Evolutionary conservation across 2,329 filamentous ascomycete genomes (phyloP).

Genomic region (Fusarium camptoceras): DNA sequence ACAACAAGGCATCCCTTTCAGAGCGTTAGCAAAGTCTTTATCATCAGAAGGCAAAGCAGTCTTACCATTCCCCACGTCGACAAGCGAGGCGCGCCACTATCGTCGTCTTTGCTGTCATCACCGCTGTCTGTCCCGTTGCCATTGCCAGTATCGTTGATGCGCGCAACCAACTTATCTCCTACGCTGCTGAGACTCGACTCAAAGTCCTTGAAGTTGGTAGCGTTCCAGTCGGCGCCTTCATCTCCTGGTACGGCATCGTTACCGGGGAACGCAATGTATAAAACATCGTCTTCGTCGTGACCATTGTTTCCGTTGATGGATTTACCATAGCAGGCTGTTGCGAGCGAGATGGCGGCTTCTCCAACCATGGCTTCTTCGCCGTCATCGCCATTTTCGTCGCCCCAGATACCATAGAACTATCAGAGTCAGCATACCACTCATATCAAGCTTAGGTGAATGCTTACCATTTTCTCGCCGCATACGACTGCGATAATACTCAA

Average conservation of each 20-base stretch:
- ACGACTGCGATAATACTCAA: conserved; percentile 68
- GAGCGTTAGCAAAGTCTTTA: conserved; percentile 8
- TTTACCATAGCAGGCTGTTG: conserved; percentile 67
- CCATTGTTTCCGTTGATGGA: conserved; percentile 66
- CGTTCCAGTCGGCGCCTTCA: conserved; percentile 65
- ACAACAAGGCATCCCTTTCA: conserved; percentile 42
- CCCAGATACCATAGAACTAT: conserved; percentile 70
- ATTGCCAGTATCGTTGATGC: conserved; percentile 41
- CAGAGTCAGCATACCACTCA: background rate
- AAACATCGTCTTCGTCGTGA: conserved; percentile 67
- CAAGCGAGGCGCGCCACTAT: conserved; percentile 13
- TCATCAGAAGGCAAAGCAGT: background rate
- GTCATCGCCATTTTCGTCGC: conserved; percentile 69
- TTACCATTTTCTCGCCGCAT: conserved; percentile 61
- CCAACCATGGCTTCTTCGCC: conserved; percentile 61
- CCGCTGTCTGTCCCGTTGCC: background rate
- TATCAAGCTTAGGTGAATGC: background rate
- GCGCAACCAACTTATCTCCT: conserved; percentile 63
- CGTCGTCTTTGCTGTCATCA: background rate
- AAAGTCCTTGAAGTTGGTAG: conserved; percentile 61
- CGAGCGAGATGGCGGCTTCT: conserved; percentile 68
- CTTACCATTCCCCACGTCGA: conserved; percentile 12
- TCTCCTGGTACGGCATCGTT: conserved; percentile 66
- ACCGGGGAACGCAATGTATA: conserved; percentile 72
- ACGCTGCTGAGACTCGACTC: conserved; percentile 63